Base-by-base conservation (phyloP, 441 rosid genomes). In the Pelargonium citronellum region DNA sequence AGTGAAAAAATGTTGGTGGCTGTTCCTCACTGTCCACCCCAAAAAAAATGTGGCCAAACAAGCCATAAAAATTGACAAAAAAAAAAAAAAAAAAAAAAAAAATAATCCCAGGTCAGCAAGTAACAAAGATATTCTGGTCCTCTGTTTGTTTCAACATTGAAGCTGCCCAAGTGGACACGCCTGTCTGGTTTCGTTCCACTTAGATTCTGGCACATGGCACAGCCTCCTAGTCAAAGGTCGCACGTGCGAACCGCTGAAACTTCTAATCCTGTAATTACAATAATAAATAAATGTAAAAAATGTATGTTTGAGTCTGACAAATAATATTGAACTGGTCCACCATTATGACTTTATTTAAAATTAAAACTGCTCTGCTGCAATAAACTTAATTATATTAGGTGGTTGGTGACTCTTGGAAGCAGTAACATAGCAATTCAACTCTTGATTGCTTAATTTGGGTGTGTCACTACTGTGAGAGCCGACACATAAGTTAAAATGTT, bases 161-260 rank as follows among this genome's bases (percentile, higher is more conserved):
- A 55, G 62, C 62, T 55, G 62, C 62, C 62, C 62, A 55, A 55
- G 8, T 55, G 62, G 62, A 55, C 62, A 55, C 24, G 62, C 62
- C 7, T 55, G 62, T 55, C 62, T 5, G 62, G 62, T 55, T 22
- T 1, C 24, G 8, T 17, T 9, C 24, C 62, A 55, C 62, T 5
- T 17, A 16, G 19, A 20, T 16, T 6, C 19, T 5, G 10, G 30
- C 30, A 27, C 1, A 27, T 27, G 30, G 30, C 30, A 27, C 7
- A 1, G 9, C 22, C 5, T 55, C 24, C 11, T 55, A 19, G 60
- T 53, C 60, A 53, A 53, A 53, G 1, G 17, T 53, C 60, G 20
- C 60, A 53, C 60, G 60, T 53, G 60, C 60, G 20, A 53, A 13
- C 7, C 60, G 20, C 60, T 49, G 57, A 49, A 49, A 49, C 17